Percentiles rank a stretch among this genome's conserved stretches.
phyloP scores from a whole-genome alignment of 495 filamentous ascomycete species.

The Monascus purpureus region DNA sequence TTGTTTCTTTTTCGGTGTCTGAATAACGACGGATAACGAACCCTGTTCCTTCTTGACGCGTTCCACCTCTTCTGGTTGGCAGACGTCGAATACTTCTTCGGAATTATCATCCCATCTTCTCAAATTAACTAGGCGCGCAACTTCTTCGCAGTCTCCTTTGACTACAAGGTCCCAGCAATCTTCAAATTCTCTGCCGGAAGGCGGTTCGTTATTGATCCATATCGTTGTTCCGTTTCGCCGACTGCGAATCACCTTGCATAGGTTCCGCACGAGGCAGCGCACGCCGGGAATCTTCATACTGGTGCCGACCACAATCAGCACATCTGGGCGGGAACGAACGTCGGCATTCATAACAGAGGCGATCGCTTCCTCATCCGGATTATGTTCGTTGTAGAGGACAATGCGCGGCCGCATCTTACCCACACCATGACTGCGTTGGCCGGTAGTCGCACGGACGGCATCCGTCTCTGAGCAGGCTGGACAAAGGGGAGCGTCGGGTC shows the following conservation, averaged over 20 bases:
- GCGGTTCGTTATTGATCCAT: conserved; percentile 86
- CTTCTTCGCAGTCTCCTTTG: conserved; percentile 72
- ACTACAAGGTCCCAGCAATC: conserved; percentile 88
- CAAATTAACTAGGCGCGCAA: conserved; percentile 61
- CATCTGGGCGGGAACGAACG: conserved; percentile 71
- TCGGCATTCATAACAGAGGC: conserved; percentile 78
- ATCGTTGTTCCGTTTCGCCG: conserved; percentile 80
- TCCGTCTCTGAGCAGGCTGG: conserved; percentile 61
- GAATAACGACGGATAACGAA: conserved; percentile 26
- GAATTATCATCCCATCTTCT: conserved; percentile 60
- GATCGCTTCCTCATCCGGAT: conserved; percentile 92
- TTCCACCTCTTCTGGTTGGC: conserved; percentile 26
- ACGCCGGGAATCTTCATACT: conserved; percentile 91
- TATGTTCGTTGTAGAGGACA: conserved; percentile 93
- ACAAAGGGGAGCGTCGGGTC: conserved; percentile 74
- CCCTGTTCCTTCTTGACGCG: conserved; percentile 17
- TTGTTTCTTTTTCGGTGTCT: conserved; percentile 24
- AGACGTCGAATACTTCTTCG: conserved; percentile 29
- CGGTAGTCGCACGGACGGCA: conserved; percentile 58
- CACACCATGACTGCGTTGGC: conserved; percentile 87
- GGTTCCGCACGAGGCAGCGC: conserved; percentile 73
- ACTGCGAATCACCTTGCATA: conserved; percentile 67
- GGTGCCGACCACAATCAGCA: conserved; percentile 86
- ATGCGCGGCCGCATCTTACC: conserved; percentile 84
- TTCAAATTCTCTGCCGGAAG: conserved; percentile 70